Evolutionary conservation across 2,329 filamentous ascomycete species (phyloP).

Genomic region (Fusarium ramigenum): DNA sequence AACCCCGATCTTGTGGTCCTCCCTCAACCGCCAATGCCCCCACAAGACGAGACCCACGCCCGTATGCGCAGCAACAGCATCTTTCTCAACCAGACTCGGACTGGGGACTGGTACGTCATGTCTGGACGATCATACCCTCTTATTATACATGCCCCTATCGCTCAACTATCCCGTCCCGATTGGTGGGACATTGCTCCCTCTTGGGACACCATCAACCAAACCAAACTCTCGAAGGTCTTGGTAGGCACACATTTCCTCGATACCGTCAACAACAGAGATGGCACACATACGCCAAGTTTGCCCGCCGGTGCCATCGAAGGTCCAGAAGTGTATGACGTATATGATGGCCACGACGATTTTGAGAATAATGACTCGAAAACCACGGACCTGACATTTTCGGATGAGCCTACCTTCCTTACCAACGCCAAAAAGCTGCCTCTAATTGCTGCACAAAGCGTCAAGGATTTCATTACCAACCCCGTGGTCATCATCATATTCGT

Average conservation of each 20-base stretch:
- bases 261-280: constrained; percentile 42
- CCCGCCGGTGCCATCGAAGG: constrained; percentile 48
- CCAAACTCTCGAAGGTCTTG: constrained; percentile 68
- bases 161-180: constrained; percentile 54
- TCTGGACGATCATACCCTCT: constrained; percentile 88
- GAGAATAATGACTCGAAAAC: constrained; percentile 48
- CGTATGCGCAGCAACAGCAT: constrained; percentile 71
- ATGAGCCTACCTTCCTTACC: constrained; percentile 57
- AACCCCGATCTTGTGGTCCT: constrained; percentile 84
- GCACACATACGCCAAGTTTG: constrained; percentile 51
- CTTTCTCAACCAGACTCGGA: constrained; percentile 86
- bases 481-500: constrained; percentile 58
- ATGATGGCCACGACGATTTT: constrained; percentile 37
- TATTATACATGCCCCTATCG: constrained; percentile 73
- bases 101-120: constrained; percentile 93
- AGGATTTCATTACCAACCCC: constrained; percentile 67
- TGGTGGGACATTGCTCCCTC: constrained; percentile 58
- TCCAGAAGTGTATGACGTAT: not conserved
- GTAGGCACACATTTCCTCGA: constrained; percentile 77
- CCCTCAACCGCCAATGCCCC: constrained; percentile 80
- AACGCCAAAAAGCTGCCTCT: constrained; percentile 62
- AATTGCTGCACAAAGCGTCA: constrained; percentile 58
- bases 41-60: constrained; percentile 58
- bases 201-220: constrained; percentile 52
- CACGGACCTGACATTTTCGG: constrained; percentile 39